These are phyloP conservation scores for Zalaria sp. DNA, from an alignment of 2,329 filamentous ascomycete genomes.

Conservation along the genomic window DNA sequence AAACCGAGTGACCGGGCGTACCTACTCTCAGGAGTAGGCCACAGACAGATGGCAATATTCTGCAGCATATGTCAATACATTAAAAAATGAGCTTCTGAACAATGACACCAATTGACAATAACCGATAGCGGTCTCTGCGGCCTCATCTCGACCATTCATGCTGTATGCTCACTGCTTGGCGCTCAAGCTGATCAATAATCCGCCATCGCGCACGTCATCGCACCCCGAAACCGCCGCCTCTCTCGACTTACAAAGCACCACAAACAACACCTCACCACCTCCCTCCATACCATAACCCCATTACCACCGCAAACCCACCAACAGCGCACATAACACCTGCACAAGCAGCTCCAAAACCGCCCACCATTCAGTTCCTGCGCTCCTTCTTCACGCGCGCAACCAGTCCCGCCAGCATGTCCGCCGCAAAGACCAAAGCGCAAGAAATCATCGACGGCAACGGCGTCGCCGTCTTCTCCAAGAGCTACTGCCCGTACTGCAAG, in stretches of 20 bases:
- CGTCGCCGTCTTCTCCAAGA: slow-evolving; percentile 47
- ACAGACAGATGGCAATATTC: no score
- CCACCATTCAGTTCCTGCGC: slow-evolving; percentile 54
- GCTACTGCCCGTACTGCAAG: slow-evolving; percentile 38
- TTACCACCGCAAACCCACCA: neutral
- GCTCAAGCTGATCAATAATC: neutral
- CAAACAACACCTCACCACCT: neutral
- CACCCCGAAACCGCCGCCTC: neutral
- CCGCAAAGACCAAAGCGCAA: slow-evolving; percentile 72
- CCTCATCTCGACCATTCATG: no score
- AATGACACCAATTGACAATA: no score
- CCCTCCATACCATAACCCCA: neutral
- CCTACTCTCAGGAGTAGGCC: no score
- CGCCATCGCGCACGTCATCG: neutral
- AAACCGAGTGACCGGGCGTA: no score
- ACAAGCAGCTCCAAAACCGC: slow-evolving; percentile 7
- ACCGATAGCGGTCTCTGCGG: no score
- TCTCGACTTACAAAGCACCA: no score
- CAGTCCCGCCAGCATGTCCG: slow-evolving; percentile 58
- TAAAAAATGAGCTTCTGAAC: no score
- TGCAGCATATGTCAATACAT: no score
- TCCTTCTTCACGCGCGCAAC: slow-evolving; percentile 52
- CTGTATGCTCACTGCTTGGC: no score
- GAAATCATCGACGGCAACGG: slow-evolving; percentile 77
- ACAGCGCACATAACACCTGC: neutral